phyloP scores from a whole-genome alignment of 306 rosid genomes.

The Biancaea sappan region DNA sequence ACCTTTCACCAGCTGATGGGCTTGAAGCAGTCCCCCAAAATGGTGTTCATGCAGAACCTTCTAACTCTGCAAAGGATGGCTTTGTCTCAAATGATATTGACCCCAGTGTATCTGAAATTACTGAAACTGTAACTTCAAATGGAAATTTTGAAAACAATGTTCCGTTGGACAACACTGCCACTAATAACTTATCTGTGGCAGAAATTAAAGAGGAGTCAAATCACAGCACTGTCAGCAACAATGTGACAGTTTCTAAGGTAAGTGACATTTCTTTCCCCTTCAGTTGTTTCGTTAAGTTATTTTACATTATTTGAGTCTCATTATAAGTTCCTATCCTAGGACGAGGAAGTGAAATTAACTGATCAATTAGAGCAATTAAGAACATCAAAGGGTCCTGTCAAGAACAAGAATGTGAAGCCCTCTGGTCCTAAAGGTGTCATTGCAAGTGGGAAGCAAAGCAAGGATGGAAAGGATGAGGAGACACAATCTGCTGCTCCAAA shows the following conservation, averaged over 20 bases:
- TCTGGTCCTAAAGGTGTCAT: slow-evolving; percentile 41
- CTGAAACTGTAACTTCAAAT: slow-evolving; percentile 44
- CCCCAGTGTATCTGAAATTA: slow-evolving; percentile 20
- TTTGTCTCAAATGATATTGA: slow-evolving; percentile 44
- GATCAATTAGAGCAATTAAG: slow-evolving; percentile 44
- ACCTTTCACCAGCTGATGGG: slow-evolving; percentile 54
- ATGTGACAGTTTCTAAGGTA: slow-evolving; percentile 54
- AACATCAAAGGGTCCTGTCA: slow-evolving; percentile 63
- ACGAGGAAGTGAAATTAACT: slow-evolving; percentile 45
- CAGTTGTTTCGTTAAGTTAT: not conserved
- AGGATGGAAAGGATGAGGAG: slow-evolving; percentile 63
- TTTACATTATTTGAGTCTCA: slow-evolving; percentile 33
- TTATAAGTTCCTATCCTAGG: slow-evolving; percentile 43
- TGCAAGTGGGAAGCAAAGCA: slow-evolving; percentile 53
- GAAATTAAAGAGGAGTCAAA: slow-evolving; percentile 53
- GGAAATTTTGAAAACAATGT: slow-evolving; percentile 45
- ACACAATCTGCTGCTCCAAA: slow-evolving; percentile 57
- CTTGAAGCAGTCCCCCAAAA: slow-evolving; percentile 63
- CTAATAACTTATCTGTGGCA: slow-evolving; percentile 37
- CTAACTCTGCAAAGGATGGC: slow-evolving; percentile 42
- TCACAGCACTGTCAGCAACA: slow-evolving; percentile 42
- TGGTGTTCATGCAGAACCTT: slow-evolving; percentile 54
- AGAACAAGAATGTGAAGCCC: slow-evolving; percentile 61
- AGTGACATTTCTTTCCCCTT: slow-evolving; percentile 24
- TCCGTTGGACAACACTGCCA: slow-evolving; percentile 45